A percentile compares a stretch with the other conserved stretches of the same genome.
Conservation (phyloP, 148 eudicot species). For the Vaccinium corymbosum region DNA sequence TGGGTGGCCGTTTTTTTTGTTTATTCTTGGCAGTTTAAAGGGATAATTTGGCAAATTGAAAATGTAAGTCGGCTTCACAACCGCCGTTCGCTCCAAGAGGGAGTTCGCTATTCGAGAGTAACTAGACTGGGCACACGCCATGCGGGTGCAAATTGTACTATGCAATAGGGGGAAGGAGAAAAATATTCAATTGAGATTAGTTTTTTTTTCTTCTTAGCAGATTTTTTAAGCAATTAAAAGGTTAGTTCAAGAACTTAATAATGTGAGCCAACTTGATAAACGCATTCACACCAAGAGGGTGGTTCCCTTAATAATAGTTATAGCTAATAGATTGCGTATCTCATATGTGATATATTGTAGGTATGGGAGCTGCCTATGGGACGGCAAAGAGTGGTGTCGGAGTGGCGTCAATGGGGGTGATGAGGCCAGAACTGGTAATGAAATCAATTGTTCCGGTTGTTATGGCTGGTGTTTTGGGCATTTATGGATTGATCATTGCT, state of each 20-base stretch:
- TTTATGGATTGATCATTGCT: slow-evolving; percentile 50
- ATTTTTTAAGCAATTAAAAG: background rate
- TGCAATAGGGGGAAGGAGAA: background rate
- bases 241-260: background rate
- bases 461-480: slow-evolving; percentile 58
- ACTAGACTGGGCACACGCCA: background rate
- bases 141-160: background rate
- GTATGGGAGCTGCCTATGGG: slow-evolving; percentile 56
- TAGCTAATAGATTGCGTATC: background rate
- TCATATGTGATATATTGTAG: background rate
- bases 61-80: too few species aligned
- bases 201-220: background rate
- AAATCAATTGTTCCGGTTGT: slow-evolving; percentile 51
- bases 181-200: background rate
- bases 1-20: too few species aligned
- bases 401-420: slow-evolving; percentile 55
- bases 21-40: too few species aligned
- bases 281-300: background rate
- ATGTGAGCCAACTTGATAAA: background rate
- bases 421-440: slow-evolving; percentile 57
- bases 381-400: slow-evolving; percentile 55
- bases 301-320: background rate
- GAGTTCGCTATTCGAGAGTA: too few species aligned
- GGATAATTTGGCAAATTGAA: too few species aligned
- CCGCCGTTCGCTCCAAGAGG: too few species aligned